Percentiles rank a stretch among this genome's conserved stretches.
Conservation (phyloP, 257 asterid genomes). For the Primulina huaijiensis region DNA sequence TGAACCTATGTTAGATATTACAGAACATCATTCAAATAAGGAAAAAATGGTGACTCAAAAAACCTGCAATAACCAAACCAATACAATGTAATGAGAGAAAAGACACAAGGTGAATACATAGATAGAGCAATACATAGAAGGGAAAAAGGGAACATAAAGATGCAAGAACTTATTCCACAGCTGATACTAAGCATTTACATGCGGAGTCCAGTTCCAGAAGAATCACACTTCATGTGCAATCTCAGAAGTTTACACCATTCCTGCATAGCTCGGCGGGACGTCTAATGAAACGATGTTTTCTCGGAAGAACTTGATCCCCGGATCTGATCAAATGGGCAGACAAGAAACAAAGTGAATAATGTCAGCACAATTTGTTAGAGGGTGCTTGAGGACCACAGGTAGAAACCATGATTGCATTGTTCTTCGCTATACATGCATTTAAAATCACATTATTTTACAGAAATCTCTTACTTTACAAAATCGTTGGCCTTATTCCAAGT, state of each 20-base stretch:
- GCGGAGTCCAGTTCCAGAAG: not conserved
- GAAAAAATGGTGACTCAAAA: not conserved
- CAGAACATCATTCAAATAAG: not conserved
- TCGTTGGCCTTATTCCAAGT: not conserved
- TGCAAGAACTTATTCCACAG: conserved; percentile 7
- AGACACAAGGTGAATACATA: conserved; percentile 26
- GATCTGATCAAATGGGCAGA: conserved; percentile 6
- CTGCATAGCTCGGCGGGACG: not conserved
- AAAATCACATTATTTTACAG: too few species aligned
- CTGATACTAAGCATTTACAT: not conserved
- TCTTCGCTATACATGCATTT: not conserved
- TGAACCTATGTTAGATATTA: not conserved
- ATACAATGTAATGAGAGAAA: conserved; percentile 10
- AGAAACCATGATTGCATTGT: not conserved
- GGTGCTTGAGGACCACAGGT: not conserved
- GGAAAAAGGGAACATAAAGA: not conserved
- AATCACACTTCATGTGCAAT: not conserved
- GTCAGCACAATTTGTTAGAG: not conserved
- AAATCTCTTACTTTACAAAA: not conserved
- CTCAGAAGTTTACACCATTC: conserved; percentile 3
- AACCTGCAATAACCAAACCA: conserved; percentile 10
- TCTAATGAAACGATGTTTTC: conserved; percentile 1
- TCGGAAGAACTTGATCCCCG: conserved; percentile 4
- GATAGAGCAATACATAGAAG: not conserved
- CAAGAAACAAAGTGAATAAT: not conserved